Evolutionary conservation across 2,329 filamentous ascomycete genomes (phyloP), one percentile per base, ranked within the genome.

Genomic region (Phyllosticta citriasiana): DNA sequence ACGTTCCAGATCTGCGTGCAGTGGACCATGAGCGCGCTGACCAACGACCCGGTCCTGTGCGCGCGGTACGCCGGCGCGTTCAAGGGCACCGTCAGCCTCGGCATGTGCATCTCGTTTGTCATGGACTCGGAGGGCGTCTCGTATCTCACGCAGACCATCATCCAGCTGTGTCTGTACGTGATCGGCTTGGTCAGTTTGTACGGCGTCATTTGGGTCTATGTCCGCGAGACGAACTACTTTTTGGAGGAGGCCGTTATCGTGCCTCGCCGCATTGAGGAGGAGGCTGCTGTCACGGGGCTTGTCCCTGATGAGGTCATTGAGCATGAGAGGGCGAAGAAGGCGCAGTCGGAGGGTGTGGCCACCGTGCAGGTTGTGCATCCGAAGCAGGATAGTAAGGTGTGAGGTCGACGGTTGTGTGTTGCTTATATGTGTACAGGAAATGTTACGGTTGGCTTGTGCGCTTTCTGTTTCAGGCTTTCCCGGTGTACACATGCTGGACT

Each of bases 181-280:
- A 56, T 65, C 3, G 66, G 66, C 16, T 40, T 63, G 8, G 57
- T 63, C 19, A 60, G 57, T 27, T 33, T 67, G 27, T 33, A 64
- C 26, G 22, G 30, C 52, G 60, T 67, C 55, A 62, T 66, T 24
- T 62, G 52, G 55, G 53, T 55, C 26, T 63, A 58, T 25, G 65
- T 67, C 26, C 60, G 40, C n/a, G 57, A 65, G 25, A 67, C 66
- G 9, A 67, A 67, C 51, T 67, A 67, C 51, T 67, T 67, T 57
- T 33, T 63, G 16, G 66, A 67, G 53, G 63, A 64, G 12, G 62
- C 62, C 47, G 66, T 67, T 35, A 66, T 67, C 35, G 66, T 67
- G 16, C 66, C 66, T 16, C 60, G 64, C 30, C 55, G 59, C 8
- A 56, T 65, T 51, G 64, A 66, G 56, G 63, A 66, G 52, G 22